Evolutionary conservation across 768 basidiomycete species (phyloP).

Genomic region (Pisolithus albus): DNA sequence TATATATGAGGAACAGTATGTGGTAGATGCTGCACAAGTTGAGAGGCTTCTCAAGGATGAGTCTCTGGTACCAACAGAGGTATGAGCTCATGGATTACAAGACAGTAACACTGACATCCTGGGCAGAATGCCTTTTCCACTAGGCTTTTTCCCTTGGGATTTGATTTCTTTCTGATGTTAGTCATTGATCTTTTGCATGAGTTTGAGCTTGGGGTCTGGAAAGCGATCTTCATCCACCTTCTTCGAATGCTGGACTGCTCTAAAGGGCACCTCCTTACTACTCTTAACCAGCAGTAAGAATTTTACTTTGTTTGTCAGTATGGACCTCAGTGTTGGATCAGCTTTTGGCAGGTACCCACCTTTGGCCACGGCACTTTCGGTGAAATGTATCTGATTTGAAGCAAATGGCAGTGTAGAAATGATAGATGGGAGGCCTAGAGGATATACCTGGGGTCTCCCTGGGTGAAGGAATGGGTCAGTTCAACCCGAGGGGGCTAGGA

Average conservation of each 20-base stretch:
- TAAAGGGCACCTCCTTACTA: slow-evolving; percentile 2
- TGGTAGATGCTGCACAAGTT: slow-evolving; percentile 21
- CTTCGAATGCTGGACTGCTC: slow-evolving; percentile 26
- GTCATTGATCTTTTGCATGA: slow-evolving; percentile 35
- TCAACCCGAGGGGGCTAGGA: too few species aligned
- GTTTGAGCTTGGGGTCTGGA: slow-evolving; percentile 34
- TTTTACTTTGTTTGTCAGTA: not conserved
- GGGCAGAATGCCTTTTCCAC: slow-evolving; percentile 32
- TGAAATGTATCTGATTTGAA: slow-evolving; percentile 24
- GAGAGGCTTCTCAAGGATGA: slow-evolving; percentile 19
- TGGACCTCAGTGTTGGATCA: slow-evolving; percentile 8
- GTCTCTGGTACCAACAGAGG: slow-evolving; percentile 27
- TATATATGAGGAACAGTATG: slow-evolving; percentile 11
- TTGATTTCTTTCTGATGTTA: slow-evolving; percentile 23
- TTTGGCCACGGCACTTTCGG: slow-evolving; percentile 20
- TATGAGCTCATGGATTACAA: slow-evolving; percentile 7
- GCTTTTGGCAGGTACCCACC: slow-evolving; percentile 23
- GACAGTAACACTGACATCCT: not conserved
- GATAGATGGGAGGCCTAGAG: too few species aligned
- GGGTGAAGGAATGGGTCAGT: too few species aligned
- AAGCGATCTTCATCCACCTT: slow-evolving; percentile 28
- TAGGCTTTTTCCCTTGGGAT: slow-evolving; percentile 7
- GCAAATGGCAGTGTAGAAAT: too few species aligned
- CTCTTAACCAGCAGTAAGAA: slow-evolving; percentile 18
- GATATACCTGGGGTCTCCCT: too few species aligned